Conservation (phyloP, 1,139 yeast species). For the Sugiyamaella paludigena region DNA sequence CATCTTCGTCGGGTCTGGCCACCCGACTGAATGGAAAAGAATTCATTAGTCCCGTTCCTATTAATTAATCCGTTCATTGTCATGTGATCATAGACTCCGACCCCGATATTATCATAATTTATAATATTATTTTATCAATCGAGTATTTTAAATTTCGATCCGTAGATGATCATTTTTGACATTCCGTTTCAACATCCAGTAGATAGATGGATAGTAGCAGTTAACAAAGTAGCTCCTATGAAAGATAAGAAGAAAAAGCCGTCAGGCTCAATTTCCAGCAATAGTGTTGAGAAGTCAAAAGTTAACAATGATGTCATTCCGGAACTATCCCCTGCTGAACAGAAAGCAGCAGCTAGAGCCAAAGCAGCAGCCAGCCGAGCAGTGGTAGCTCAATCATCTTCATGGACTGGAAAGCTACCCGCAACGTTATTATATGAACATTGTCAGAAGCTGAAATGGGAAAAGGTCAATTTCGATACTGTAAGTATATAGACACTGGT, state of each 20-base stretch:
- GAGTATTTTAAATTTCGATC: too few relatives aligned
- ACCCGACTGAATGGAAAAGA: too few relatives aligned
- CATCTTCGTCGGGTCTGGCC: too few relatives aligned
- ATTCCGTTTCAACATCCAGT: neutral
- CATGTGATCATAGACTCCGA: too few relatives aligned
- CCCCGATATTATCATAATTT: too few relatives aligned
- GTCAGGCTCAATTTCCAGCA: neutral
- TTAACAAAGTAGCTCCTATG: neutral
- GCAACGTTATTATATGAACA: constrained; percentile 82
- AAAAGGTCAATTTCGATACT: constrained; percentile 76
- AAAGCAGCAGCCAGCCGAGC: constrained; percentile 23
- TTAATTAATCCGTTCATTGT: too few relatives aligned
- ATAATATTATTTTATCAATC: too few relatives aligned
- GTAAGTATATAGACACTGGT: constrained; percentile 34
- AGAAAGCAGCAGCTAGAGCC: constrained; percentile 15
- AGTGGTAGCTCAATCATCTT: constrained; percentile 55
- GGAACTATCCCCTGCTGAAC: constrained; percentile 5
- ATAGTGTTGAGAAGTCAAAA: neutral
- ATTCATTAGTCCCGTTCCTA: too few relatives aligned
- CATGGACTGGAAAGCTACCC: constrained; percentile 96
- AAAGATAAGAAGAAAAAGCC: constrained; percentile 9
- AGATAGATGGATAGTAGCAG: neutral
- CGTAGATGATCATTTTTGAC: too few relatives aligned
- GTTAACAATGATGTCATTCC: neutral
- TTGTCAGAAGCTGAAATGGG: constrained; percentile 90